A percentile compares a stretch with the other conserved stretches of the same genome.
Evolutionary conservation across 1,139 yeast species (phyloP).

Genomic region (Zygosaccharomyces sapae): DNA sequence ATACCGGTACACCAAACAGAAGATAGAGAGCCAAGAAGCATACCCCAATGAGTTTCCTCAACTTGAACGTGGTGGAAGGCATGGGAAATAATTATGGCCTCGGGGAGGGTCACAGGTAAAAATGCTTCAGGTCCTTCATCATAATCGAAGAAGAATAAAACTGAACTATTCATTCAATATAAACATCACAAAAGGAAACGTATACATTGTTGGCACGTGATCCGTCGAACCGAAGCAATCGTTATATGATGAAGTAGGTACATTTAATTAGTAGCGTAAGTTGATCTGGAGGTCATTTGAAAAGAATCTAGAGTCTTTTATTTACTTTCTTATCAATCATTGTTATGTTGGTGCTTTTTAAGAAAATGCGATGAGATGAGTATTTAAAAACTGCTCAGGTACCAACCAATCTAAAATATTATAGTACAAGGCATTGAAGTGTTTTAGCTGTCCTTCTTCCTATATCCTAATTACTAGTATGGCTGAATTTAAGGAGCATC

Average conservation of each 20-base stretch:
- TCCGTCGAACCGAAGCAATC: not conserved
- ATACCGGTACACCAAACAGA: constrained; percentile 69
- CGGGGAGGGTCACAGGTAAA: not conserved
- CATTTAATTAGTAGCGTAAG: too few species aligned
- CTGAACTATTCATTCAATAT: not conserved
- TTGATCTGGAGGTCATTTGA: too few species aligned
- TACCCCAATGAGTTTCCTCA: constrained; percentile 26
- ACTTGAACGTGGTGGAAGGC: constrained; percentile 8
- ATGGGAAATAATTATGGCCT: not conserved
- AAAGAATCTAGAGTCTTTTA: too few species aligned
- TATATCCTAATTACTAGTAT: constrained; percentile 19
- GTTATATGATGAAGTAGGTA: too few species aligned
- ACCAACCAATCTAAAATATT: not conserved
- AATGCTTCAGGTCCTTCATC: not conserved
- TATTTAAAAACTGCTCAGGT: not conserved
- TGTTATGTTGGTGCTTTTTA: not conserved
- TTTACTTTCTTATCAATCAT: too few species aligned
- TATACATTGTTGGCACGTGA: not conserved
- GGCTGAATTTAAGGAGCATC: constrained; percentile 63
- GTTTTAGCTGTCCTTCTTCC: not conserved
- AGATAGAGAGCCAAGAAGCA: constrained; percentile 40
- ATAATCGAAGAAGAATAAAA: not conserved
- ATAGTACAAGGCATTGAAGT: not conserved
- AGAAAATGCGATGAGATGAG: not conserved
- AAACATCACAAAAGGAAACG: not conserved